Evolutionary conservation across 1,284 basidiomycete species (phyloP), one percentile per base, ranked within the genome.

Genomic region (Fomitopsis betulina): DNA sequence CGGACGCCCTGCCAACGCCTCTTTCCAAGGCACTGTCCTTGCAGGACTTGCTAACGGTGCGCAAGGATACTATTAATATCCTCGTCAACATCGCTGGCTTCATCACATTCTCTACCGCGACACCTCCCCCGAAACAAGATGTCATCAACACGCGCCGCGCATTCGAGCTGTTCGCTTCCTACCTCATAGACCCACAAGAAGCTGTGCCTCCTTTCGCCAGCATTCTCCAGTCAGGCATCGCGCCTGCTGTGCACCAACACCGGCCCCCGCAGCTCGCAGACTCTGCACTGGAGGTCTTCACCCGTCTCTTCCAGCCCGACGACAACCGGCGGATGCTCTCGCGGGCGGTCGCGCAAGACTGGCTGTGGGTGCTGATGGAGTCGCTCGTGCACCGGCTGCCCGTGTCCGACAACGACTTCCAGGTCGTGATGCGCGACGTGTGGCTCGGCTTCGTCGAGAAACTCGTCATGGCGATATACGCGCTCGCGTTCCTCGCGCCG

Each of bases 361-460:
- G 83, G 66, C 72, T 93, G 35, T 83, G 86, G 75, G 70, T 70
- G 49, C 72, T 94, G 23, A 86, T 94, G 65, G 78, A 81, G 42
- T 79, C 83, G 7, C 81, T 97, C 19, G 81, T 96, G 57, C 86
- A 87, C 66, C 86, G 94, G 47, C 79, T 98, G 21, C 96, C 96
- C 6, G 74, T 96, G 58, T 76, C 83, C 21, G 86, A 91, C 59
- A 73, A 79, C 35, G 94, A 98, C 71, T 93, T 93, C 67, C 80
- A 85, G 61, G 74, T 93, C 60, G 73, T 86, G 66, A 69, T 75
- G 59, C 75, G 78, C 52, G 85, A 89, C 53, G 71, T 79, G 21
- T 92, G 91, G 82, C 73, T 96, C 47, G 84, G 86, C 42, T 91
- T 93, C 71, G 75, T 90, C 62, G 93, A 96, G 75, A 87, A 91